These are phyloP conservation scores for Prinsepia uniflora DNA, from an alignment of 306 rosid genomes.

Conservation along the genomic window DNA sequence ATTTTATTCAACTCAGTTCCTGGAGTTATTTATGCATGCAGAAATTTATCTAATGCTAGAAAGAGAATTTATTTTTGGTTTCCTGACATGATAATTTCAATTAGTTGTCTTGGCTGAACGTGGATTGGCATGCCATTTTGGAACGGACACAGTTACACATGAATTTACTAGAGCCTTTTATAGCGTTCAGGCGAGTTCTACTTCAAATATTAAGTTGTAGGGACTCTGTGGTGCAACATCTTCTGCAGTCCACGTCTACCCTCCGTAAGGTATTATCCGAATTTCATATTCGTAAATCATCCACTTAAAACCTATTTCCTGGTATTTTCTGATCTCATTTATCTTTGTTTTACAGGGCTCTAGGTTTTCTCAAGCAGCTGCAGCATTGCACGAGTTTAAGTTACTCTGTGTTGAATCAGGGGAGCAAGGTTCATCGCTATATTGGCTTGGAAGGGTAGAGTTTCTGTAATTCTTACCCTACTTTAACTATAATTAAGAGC, in stretches of 20 bases:
- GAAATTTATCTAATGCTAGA: neutral
- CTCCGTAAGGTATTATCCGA: slow-evolving; percentile 67
- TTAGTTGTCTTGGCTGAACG: slow-evolving; percentile 68
- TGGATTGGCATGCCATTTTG: slow-evolving; percentile 75
- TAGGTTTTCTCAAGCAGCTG: slow-evolving; percentile 92
- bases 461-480: neutral
- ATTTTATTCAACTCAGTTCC: neutral
- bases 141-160: slow-evolving; percentile 73
- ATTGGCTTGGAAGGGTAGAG: slow-evolving; percentile 82
- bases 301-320: slow-evolving; percentile 25
- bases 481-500: slow-evolving; percentile 4
- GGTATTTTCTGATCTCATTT: slow-evolving; percentile 8
- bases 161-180: slow-evolving; percentile 85
- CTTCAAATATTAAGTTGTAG: slow-evolving; percentile 70
- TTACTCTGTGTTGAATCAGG: slow-evolving; percentile 55
- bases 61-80: neutral
- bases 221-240: slow-evolving; percentile 64
- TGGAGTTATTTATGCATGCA: neutral
- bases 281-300: slow-evolving; percentile 16
- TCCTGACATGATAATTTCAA: slow-evolving; percentile 18
- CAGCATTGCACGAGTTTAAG: slow-evolving; percentile 83
- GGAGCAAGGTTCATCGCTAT: slow-evolving; percentile 54
- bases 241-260: slow-evolving; percentile 76
- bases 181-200: slow-evolving; percentile 81
- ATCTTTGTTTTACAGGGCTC: slow-evolving; percentile 56